These are phyloP conservation scores for Noccaea bulbosa DNA, from an alignment of 345 rosid genomes.

Conservation along the genomic window DNA sequence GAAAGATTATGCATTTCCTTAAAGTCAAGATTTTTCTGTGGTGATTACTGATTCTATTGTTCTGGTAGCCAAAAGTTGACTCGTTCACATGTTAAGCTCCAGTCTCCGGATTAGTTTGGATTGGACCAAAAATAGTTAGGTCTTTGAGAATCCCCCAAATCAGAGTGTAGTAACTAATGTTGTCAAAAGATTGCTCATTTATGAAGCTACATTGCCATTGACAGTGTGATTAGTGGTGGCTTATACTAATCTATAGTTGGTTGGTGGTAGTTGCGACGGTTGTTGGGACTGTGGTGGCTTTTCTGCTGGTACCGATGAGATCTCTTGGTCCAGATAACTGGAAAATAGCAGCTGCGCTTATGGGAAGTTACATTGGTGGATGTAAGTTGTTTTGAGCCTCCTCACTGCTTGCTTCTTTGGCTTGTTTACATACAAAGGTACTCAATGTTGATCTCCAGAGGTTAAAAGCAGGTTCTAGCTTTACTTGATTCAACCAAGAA, in stretches of 20 bases:
- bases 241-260: background rate
- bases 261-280: conserved; percentile 66
- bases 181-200: background rate
- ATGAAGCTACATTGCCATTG: conserved; percentile 9
- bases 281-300: conserved; percentile 76
- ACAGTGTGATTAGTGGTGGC: conserved; percentile 8
- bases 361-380: conserved; percentile 89
- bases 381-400: conserved; percentile 50
- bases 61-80: too few species aligned
- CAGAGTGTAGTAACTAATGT: background rate
- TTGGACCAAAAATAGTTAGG: too few species aligned
- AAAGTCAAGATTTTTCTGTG: background rate
- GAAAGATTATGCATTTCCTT: background rate
- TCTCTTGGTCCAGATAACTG: conserved; percentile 88
- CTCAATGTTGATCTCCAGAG: too few species aligned
- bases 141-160: conserved; percentile 4
- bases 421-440: conserved; percentile 1
- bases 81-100: background rate
- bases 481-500: too few species aligned
- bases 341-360: conserved; percentile 93
- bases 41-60: too few species aligned
- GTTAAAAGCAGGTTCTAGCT: too few species aligned
- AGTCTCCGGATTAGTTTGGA: too few species aligned
- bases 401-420: conserved; percentile 35
- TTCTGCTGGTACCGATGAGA: conserved; percentile 76